Conservation (phyloP, 495 filamentous ascomycete genomes). For the Talaromyces liani region DNA sequence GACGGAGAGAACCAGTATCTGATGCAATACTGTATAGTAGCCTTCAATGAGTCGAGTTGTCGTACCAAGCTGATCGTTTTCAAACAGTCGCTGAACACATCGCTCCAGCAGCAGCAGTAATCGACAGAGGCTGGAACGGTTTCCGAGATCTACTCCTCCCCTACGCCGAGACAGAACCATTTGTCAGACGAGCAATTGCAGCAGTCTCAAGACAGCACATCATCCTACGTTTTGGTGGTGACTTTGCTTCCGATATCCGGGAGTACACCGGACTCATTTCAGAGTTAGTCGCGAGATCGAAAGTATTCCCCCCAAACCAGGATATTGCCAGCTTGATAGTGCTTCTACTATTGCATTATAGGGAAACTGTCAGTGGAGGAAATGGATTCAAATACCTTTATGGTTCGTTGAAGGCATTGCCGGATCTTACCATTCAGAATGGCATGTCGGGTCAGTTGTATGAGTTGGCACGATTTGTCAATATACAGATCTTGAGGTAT, state of each 20-base stretch:
- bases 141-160: slow-evolving; percentile 13
- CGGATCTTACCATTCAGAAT: background rate
- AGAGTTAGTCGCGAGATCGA: background rate
- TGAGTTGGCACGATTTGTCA: background rate
- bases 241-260: background rate
- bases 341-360: background rate
- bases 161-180: slow-evolving; percentile 3
- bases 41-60: background rate
- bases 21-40: slow-evolving; percentile 3
- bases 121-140: slow-evolving; percentile 13
- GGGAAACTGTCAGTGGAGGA: background rate
- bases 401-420: background rate
- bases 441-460: background rate
- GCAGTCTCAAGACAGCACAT: slow-evolving; percentile 7
- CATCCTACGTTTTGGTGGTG: background rate
- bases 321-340: background rate
- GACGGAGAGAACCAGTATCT: background rate
- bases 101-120: slow-evolving; percentile 12
- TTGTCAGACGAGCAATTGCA: slow-evolving; percentile 5
- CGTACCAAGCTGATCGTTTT: slow-evolving; percentile 1
- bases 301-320: background rate
- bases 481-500: background rate
- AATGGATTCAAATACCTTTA: background rate
- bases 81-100: slow-evolving; percentile 5
- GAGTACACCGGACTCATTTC: background rate